A percentile compares a stretch with the other conserved stretches of the same genome.
Conservation (phyloP, 2,329 filamentous ascomycete species). For the Periconia sp. region DNA sequence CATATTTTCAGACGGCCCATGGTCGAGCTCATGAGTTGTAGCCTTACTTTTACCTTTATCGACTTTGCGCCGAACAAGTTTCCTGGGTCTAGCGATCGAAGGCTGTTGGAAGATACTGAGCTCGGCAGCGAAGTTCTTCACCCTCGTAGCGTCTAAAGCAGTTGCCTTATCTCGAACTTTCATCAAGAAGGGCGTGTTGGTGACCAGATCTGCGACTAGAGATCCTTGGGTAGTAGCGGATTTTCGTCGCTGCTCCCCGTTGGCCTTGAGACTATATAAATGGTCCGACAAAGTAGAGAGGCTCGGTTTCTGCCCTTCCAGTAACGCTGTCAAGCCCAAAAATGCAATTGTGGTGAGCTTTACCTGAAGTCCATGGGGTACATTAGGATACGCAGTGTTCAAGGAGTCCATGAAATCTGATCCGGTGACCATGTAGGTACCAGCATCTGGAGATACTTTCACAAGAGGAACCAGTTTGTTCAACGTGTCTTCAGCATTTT, state of each 20-base stretch:
- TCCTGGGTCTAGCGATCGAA: conserved; percentile 56
- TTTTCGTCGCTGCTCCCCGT: conserved; percentile 63
- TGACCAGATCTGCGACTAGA: conserved; percentile 79
- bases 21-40: conserved; percentile 36
- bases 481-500: conserved; percentile 57
- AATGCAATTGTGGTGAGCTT: conserved; percentile 73
- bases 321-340: conserved; percentile 70
- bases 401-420: conserved; percentile 86
- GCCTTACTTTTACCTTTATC: conserved; percentile 66
- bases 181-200: conserved; percentile 73
- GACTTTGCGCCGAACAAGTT: conserved; percentile 58
- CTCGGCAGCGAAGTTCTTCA: conserved; percentile 62
- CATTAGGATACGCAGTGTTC: conserved; percentile 64
- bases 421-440: conserved; percentile 72
- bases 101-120: conserved; percentile 60
- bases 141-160: conserved; percentile 54
- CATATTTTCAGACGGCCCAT: conserved; percentile 51
- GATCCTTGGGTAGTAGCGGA: conserved; percentile 51
- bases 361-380: conserved; percentile 64
- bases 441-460: conserved; percentile 59
- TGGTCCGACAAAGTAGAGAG: conserved; percentile 78
- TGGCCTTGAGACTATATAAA: conserved; percentile 75
- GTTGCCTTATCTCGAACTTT: conserved; percentile 60
- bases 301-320: conserved; percentile 67
- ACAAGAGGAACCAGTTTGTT: conserved; percentile 65